Conservation (phyloP, 495 filamentous ascomycete species). For the Trichoderma erinaceum region DNA sequence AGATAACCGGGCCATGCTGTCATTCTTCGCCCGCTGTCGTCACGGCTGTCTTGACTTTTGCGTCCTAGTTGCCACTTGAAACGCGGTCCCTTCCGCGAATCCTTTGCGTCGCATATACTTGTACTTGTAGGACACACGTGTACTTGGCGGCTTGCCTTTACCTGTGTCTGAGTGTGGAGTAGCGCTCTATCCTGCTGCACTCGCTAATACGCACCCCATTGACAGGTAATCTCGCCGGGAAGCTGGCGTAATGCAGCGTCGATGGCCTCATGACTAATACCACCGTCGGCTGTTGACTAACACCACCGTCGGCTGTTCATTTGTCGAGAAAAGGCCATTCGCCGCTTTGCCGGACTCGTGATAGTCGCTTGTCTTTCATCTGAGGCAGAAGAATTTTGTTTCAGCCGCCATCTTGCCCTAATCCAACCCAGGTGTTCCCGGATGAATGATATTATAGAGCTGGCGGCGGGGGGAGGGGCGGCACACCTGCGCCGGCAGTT, state of each 20-base stretch:
- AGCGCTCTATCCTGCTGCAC: too few relatives aligned
- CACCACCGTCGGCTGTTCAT: background rate
- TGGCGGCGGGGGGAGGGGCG: background rate
- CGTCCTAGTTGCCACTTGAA: background rate
- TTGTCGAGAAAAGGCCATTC: background rate
- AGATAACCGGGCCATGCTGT: conserved; percentile 14
- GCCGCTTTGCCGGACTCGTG: background rate
- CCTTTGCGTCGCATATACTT: background rate
- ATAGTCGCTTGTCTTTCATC: background rate
- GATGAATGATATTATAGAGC: background rate
- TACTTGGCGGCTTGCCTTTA: background rate
- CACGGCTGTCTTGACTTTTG: background rate
- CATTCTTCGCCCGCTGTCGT: background rate
- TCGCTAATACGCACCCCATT: too few relatives aligned
- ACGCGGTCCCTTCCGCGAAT: background rate
- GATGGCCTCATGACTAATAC: background rate
- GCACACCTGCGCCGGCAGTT: conserved; percentile 7
- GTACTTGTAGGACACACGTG: background rate
- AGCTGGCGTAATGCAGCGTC: too few relatives aligned
- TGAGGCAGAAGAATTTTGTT: background rate
- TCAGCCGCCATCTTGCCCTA: background rate
- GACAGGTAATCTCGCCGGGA: too few relatives aligned
- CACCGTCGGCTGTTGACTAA: background rate
- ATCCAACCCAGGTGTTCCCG: background rate
- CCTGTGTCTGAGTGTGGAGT: too few relatives aligned